Base-by-base conservation (phyloP, 1,284 basidiomycete genomes). In the Cystobasidium slooffiae region DNA sequence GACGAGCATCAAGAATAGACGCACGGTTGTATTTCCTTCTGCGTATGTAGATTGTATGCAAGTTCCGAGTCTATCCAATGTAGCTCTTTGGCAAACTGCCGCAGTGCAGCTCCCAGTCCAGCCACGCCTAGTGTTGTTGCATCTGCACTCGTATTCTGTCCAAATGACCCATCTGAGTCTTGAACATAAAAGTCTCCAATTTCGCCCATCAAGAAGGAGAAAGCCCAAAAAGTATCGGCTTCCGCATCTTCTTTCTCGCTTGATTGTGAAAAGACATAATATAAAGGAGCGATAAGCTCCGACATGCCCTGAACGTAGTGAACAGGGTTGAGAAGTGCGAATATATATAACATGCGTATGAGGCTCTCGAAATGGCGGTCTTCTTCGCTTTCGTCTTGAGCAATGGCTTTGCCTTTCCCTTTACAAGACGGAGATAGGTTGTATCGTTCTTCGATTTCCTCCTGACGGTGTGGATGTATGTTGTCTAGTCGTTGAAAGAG, bases 241-340 rank as follows among this genome's bases (percentile, higher is more conserved):
- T 73, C 70, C 56, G 70, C 70, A 41, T 73, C 6, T 20, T 58
- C 44, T 12, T 51, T 52, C 44, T 73, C 51, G 31, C 39, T 61
- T 22, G 70, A 73, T 41, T 55, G 52, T 7, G 62, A 52, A 55
- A 73, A 73, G 63, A 73, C 70, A 46, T 73, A 73, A 43, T 73
- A 73, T 65, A 73, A 44, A 10, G 70, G 70, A 9, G 70, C 70
- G 41, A 73, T 59, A 44, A 73, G 70, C 53, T 73, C 70, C 10
- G 70, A 73, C 70, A 73, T 73, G 51, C 70, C 70, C 49, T 73
- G 70, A 8, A 73, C 70, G 22, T 73, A 73, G 37, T 73, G 70
- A 9, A 73, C 70, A 18, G 70, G 70, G 44, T 73, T 73, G 51
- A 73, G 63, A 3, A 66, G 43, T 12, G 70, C 70, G 44, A 66